A percentile compares a stretch with the other conserved stretches of the same genome.
Evolutionary conservation across 305 asterid genomes (phyloP).

Genomic region (Salvia sclarea): DNA sequence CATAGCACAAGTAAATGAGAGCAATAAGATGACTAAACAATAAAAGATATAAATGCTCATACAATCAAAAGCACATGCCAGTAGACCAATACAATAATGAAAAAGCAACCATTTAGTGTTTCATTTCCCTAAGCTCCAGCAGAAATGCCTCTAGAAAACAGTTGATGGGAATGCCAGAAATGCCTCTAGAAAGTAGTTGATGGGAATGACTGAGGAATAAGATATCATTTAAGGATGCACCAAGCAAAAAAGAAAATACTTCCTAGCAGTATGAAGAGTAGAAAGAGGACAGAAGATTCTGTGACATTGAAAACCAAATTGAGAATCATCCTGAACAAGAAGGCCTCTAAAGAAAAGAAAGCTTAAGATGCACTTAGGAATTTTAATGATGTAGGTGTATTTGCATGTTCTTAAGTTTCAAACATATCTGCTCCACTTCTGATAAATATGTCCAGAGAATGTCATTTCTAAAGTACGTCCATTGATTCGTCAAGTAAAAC

Average conservation of each 20-base stretch:
- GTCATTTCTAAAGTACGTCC: neutral
- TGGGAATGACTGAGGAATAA: constrained; percentile 2
- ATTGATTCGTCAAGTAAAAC: neutral
- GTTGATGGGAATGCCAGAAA: no score
- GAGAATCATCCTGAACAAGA: neutral
- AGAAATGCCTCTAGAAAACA: neutral
- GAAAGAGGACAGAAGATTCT: neutral
- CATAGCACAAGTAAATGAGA: constrained; percentile 17
- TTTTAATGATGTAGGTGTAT: neutral
- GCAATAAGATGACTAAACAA: constrained; percentile 26
- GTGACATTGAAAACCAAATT: neutral
- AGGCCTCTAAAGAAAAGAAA: neutral
- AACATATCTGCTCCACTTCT: no score
- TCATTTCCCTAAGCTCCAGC: constrained; percentile 6
- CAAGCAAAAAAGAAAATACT: constrained; percentile 3
- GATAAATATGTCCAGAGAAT: neutral
- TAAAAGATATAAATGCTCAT: neutral
- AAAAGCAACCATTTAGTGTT: neutral
- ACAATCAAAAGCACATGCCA: constrained; percentile 8
- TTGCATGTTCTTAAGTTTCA: neutral
- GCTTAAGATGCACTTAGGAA: neutral
- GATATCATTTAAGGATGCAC: neutral
- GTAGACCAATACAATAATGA: neutral
- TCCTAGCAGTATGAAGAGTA: neutral
- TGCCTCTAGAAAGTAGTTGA: neutral